Conservation (phyloP, 441 rosid species). For the Eutrema salsugineum region DNA sequence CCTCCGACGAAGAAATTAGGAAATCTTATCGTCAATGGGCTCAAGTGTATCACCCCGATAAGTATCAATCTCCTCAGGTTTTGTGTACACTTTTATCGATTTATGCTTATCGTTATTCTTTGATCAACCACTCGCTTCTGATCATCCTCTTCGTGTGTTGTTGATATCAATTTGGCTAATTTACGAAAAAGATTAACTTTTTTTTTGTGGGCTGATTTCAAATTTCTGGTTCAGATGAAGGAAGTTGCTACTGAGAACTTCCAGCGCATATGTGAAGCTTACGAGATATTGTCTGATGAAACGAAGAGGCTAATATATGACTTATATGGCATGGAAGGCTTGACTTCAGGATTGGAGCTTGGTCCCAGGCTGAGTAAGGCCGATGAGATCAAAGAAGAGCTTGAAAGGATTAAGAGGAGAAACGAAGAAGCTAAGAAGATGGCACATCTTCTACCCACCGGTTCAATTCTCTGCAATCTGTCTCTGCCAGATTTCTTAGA, state of each 20-base stretch:
- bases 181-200: not conserved
- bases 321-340: conserved; percentile 91
- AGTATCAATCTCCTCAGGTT: conserved; percentile 79
- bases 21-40: conserved; percentile 97
- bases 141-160: not conserved
- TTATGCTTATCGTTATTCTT: not conserved
- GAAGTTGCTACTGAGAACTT: conserved; percentile 85
- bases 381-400: conserved; percentile 83
- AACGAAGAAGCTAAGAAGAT: conserved; percentile 64
- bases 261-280: conserved; percentile 88
- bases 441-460: conserved; percentile 66
- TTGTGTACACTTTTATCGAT: not conserved
- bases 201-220: conserved; percentile 9
- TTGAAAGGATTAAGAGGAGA: conserved; percentile 60
- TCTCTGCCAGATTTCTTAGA: conserved; percentile 66
- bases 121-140: not conserved
- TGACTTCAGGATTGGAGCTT: conserved; percentile 85
- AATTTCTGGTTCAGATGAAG: conserved; percentile 59
- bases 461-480: conserved; percentile 58
- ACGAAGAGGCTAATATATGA: conserved; percentile 81
- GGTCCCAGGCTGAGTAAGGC: conserved; percentile 76
- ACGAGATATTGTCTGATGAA: conserved; percentile 84
- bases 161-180: not conserved
- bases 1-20: conserved; percentile 87
- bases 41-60: conserved; percentile 96